phyloP scores from a whole-genome alignment of 352 stramenopile genomes.

The Hyphochytrium catenoides region DNA sequence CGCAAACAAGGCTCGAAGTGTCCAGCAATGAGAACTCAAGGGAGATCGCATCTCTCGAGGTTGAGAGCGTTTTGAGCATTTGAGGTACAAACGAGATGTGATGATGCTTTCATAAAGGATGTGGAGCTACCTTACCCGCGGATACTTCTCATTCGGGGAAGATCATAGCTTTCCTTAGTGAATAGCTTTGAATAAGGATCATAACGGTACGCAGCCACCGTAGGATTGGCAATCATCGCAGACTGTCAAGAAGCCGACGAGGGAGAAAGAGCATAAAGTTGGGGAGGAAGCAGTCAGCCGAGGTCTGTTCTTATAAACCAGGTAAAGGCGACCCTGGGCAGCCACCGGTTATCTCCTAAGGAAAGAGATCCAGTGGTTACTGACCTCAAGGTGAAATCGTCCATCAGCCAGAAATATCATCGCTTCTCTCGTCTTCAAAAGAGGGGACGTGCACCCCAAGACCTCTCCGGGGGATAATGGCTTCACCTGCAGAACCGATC shows the following conservation, averaged over 20 bases:
- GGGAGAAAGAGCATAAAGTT: too few relatives aligned
- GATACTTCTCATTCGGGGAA: slow-evolving; percentile 79
- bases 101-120: slow-evolving; percentile 2
- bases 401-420: slow-evolving; percentile 97
- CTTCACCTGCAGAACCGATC: too few relatives aligned
- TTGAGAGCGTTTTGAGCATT: too few relatives aligned
- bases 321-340: too few relatives aligned
- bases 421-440: slow-evolving; percentile 65
- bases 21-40: too few relatives aligned
- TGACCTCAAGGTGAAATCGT: slow-evolving; percentile 93
- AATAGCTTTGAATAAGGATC: slow-evolving; percentile 96
- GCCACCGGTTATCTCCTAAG: too few relatives aligned
- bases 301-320: too few relatives aligned
- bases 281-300: too few relatives aligned
- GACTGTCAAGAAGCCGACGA: slow-evolving; percentile 18
- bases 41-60: slow-evolving; percentile 26
- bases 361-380: neutral
- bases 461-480: slow-evolving; percentile 92
- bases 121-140: slow-evolving; percentile 26
- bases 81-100: too few relatives aligned
- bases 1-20: too few relatives aligned
- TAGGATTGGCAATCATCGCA: slow-evolving; percentile 96
- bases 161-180: slow-evolving; percentile 89
- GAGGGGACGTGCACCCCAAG: slow-evolving; percentile 91
- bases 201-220: slow-evolving; percentile 85